A percentile compares a stretch with the other conserved stretches of the same genome.
These are phyloP conservation scores for Luffa acutangula DNA, from an alignment of 306 rosid species.

Conservation along the genomic window DNA sequence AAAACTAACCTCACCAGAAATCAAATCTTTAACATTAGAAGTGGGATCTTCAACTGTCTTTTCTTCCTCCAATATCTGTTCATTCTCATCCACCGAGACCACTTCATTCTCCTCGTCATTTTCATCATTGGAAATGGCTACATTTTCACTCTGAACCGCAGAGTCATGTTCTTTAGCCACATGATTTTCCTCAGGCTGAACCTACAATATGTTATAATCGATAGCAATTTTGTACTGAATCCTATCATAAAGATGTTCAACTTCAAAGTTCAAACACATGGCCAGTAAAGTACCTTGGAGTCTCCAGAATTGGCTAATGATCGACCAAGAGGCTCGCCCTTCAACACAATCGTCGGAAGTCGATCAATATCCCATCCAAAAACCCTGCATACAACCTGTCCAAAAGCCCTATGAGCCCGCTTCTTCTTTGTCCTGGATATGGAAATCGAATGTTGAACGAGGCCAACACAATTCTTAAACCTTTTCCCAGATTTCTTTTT, in stretches of 20 bases:
- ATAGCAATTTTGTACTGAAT: background rate
- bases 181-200: background rate
- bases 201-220: slow-evolving; percentile 5
- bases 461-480: slow-evolving; percentile 40
- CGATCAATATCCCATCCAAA: slow-evolving; percentile 57
- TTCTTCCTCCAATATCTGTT: slow-evolving; percentile 3
- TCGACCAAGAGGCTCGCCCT: slow-evolving; percentile 35
- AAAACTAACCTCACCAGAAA: slow-evolving; percentile 10
- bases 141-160: slow-evolving; percentile 3
- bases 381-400: slow-evolving; percentile 39
- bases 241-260: background rate
- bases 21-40: slow-evolving; percentile 1
- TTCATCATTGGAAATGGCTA: background rate
- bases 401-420: slow-evolving; percentile 55
- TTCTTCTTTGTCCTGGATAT: slow-evolving; percentile 30
- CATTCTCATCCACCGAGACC: background rate
- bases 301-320: slow-evolving; percentile 13
- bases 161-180: background rate
- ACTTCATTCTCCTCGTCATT: background rate
- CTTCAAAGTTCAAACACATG: background rate
- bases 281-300: slow-evolving; percentile 14
- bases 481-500: slow-evolving; percentile 40
- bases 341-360: slow-evolving; percentile 38
- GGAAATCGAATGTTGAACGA: slow-evolving; percentile 47
- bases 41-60: slow-evolving; percentile 1